These are phyloP conservation scores for Cryptosporidium viatorum DNA, from an alignment of 169 alveolate genomes.

Conservation along the genomic window DNA sequence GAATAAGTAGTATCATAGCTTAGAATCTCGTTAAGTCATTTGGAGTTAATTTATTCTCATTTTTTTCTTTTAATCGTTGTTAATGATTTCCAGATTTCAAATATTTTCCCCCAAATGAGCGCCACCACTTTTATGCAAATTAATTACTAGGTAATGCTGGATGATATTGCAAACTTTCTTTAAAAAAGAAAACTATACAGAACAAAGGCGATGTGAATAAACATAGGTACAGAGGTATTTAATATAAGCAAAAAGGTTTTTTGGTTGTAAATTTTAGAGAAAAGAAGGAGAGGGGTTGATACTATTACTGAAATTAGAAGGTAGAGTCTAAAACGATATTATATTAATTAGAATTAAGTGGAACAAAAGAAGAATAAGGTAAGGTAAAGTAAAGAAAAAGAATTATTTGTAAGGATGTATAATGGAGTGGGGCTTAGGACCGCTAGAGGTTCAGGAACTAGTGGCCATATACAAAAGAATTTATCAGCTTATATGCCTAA, in stretches of 20 bases:
- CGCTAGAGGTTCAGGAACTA: conserved; percentile 91
- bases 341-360: neutral
- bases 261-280: neutral
- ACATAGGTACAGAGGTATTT: neutral
- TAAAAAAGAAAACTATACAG: neutral
- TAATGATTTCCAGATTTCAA: neutral
- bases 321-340: neutral
- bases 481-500: conserved; percentile 80
- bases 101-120: neutral
- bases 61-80: neutral
- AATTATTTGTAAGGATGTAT: conserved; percentile 80
- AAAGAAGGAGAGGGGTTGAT: neutral
- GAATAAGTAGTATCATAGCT: too few species aligned
- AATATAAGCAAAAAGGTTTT: too few species aligned
- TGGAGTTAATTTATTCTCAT: too few species aligned
- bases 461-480: conserved; percentile 88
- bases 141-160: neutral
- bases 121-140: neutral
- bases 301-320: neutral
- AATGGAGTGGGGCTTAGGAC: conserved; percentile 90
- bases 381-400: neutral
- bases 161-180: neutral
- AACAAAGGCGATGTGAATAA: neutral
- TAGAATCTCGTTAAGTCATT: too few species aligned
- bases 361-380: neutral